Base-by-base conservation (phyloP, 2,329 filamentous ascomycete species). In the Drechslerella dactyloides region DNA sequence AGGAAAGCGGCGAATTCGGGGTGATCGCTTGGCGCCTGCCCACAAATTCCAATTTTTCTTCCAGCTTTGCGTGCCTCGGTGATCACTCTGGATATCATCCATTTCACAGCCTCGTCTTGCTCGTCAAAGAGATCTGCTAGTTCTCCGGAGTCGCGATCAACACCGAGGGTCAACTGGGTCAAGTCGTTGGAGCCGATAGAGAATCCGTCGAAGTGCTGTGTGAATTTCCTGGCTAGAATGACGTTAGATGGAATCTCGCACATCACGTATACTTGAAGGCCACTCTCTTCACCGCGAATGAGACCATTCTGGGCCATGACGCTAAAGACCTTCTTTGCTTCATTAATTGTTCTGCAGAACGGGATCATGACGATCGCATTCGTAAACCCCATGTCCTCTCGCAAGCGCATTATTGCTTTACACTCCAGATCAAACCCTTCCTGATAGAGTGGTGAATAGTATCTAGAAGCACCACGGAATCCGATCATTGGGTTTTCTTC, bases 401-500 rank as follows among this genome's bases (percentile, higher is more conserved):
- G 79, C 21, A 81, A 66, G n/a, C 74, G 76, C 73, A 78, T 79
- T 61, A 81, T 78, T 5, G 80, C 80, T 10, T 75, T 77, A 68
- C 80, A 81, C 63, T 81, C 80, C 7, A 81, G 77, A 1, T 77
- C 79, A 51, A 81, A 81, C 0, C 79, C 80, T 23, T 81, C 79
- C 30, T 64, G 76, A 69, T 81, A 81, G 1, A 66, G 77, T 3
- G 79, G 76, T 21, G 80, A 81, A 74, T 81, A 81, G 75, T 81
- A 81, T 7, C 80, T 78, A 2, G 80, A 81, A 15, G 80, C 80
- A 21, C 80, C 80, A 5, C 79, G 80, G 73, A 81, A 81, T 7
- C 80, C 80, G 6, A 81, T 70, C 80, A 81, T 81, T 1, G 80
- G 80, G 46, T 81, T 81, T 24, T 81, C 79, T 56, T 81, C 80